Base-by-base conservation (phyloP, 2,329 filamentous ascomycete genomes). In the Sphaerulina vaccinii region DNA sequence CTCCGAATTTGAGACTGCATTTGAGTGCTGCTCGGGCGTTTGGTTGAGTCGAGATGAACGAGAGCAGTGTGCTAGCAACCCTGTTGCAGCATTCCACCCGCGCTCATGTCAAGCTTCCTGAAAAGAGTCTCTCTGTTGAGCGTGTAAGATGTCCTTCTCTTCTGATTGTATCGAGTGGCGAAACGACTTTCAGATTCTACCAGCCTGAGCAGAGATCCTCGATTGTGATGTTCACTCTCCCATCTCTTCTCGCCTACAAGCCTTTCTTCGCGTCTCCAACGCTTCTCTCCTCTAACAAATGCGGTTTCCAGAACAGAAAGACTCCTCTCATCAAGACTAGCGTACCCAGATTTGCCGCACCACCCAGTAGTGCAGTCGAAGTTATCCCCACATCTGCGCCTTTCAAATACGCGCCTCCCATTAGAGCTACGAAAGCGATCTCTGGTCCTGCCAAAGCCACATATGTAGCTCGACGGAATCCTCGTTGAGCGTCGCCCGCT, bases 261-360 rank as follows among this genome's bases (percentile, higher is more conserved):
- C 11, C 9, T 38, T 49, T 49, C 18, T 43, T 43, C 5, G 3
- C 27, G 11, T 13, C 7, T 32, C 27, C 27, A 10, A 6, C 27
- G 3, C 23, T n/a, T 22, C 36, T 47, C 23, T 52, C 49, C 24
- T 52, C 41, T 24, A 52, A 29, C 35, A 46, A 41, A 16, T 52
- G 32, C 16, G 24, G 35, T 33, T 52, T 51, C 40, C 33, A 39
- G 22, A 46, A 46, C 18, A 51, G 13, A 33, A 51, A 51, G 1
- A 46, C 49, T 4, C 22, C 32, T 24, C 41, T 27, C 49, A 51
- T 9, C 8, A 39, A 23, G 7, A 41, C 13, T 2, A 46, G 33
- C n/a, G 32, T 22, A 2, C 16, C 10, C 35, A 51, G 18, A 35
- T 39, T 51, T 2, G 23, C 15, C n/a, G 49, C 49, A 21, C 49